A percentile compares a stretch with the other conserved stretches of the same genome.
Evolutionary conservation across 768 basidiomycete genomes (phyloP).

Genomic region (Cystofilobasidium ferigula): DNA sequence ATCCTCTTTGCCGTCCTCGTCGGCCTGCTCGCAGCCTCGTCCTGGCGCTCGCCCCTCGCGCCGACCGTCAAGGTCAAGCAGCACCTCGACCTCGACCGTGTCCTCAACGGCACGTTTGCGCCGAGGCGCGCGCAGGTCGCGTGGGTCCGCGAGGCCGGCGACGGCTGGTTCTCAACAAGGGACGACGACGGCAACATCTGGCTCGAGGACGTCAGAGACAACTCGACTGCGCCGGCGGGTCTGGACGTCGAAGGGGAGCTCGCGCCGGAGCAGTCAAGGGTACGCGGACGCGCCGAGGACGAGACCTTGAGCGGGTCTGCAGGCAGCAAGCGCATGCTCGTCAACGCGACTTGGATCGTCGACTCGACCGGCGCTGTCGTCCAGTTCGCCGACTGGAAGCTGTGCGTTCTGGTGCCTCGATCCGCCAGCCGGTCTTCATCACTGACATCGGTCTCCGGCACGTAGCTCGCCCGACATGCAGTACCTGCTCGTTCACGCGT

Average conservation of each 20-base stretch:
- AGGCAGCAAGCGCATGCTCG: constrained; percentile 30
- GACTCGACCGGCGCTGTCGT: constrained; percentile 52
- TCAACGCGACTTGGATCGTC: constrained; percentile 29
- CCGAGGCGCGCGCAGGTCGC: constrained; percentile 42
- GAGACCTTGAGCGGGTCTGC: constrained; percentile 2
- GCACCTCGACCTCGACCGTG: constrained; percentile 73
- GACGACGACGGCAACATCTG: constrained; percentile 54
- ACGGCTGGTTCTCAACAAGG: constrained; percentile 71
- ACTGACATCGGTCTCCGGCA: too few relatives aligned
- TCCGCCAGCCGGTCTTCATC: too few relatives aligned
- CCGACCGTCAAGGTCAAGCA: constrained; percentile 28
- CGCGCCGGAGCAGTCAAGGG: background rate
- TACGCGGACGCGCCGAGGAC: background rate
- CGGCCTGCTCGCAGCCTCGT: constrained; percentile 63
- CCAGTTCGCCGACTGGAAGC: constrained; percentile 54
- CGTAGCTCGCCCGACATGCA: constrained; percentile 75
- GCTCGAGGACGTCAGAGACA: constrained; percentile 57
- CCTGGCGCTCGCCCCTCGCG: constrained; percentile 48
- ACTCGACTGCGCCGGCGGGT: background rate
- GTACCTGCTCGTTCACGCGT: constrained; percentile 69
- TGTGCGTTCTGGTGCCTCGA: constrained; percentile 35
- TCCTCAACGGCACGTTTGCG: constrained; percentile 83
- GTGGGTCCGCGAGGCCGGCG: constrained; percentile 96
- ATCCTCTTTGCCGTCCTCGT: constrained; percentile 56
- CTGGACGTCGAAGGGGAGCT: background rate